Evolutionary conservation across 345 rosid genomes (phyloP).

Genomic region (Brassica nigra): DNA sequence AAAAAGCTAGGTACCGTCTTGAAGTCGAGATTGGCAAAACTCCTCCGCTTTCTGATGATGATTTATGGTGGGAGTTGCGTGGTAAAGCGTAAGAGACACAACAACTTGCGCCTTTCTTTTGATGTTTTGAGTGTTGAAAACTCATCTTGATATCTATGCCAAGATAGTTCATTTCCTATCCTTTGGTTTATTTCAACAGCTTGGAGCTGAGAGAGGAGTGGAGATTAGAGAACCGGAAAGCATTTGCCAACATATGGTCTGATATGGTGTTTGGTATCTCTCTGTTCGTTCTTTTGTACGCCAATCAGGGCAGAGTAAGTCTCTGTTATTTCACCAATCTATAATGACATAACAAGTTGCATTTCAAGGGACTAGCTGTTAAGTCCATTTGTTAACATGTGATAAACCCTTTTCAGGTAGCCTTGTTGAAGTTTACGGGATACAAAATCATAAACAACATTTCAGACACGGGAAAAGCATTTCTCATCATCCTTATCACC

Average conservation of each 20-base stretch:
- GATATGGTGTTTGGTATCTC: slow-evolving; percentile 91
- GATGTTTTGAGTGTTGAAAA: slow-evolving; percentile 6
- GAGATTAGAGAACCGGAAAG: slow-evolving; percentile 84
- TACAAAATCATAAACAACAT: slow-evolving; percentile 76
- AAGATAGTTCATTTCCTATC: background rate
- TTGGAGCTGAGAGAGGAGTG: slow-evolving; percentile 84
- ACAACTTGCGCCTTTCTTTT: slow-evolving; percentile 12
- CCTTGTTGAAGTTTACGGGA: slow-evolving; percentile 93
- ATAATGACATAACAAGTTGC: background rate
- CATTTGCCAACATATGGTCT: slow-evolving; percentile 96
- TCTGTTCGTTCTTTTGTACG: slow-evolving; percentile 67
- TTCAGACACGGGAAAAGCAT: slow-evolving; percentile 89
- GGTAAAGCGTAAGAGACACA: slow-evolving; percentile 81
- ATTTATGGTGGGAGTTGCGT: slow-evolving; percentile 85
- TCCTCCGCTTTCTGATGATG: slow-evolving; percentile 93
- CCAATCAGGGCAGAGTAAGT: slow-evolving; percentile 87
- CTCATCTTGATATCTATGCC: background rate
- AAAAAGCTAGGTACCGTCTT: slow-evolving; percentile 70
- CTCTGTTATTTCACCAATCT: background rate
- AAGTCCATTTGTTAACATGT: background rate
- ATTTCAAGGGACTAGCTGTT: slow-evolving; percentile 6
- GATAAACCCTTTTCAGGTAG: slow-evolving; percentile 57
- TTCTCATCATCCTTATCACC: slow-evolving; percentile 73
- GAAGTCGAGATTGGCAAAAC: slow-evolving; percentile 96
- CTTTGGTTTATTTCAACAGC: slow-evolving; percentile 50